Conservation (phyloP, 192 early-diverging fungal species). For the Umbelopsis ramanniana region DNA sequence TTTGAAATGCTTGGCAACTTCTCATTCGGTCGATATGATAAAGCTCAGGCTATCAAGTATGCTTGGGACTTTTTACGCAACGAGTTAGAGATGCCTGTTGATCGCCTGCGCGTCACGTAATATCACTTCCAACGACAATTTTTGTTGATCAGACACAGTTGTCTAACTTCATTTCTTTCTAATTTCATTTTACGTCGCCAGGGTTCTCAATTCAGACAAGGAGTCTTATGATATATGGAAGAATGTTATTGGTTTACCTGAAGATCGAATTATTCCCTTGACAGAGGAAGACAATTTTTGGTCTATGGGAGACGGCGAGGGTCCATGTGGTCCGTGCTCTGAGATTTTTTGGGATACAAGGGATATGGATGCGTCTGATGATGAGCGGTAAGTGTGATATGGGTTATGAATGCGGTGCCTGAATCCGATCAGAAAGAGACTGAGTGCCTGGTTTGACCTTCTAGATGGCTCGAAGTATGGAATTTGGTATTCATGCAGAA, state of each 20-base stretch:
- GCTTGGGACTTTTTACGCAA: constrained; percentile 62
- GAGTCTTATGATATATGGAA: constrained; percentile 62
- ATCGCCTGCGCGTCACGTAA: constrained; percentile 63
- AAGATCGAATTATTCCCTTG: constrained; percentile 53
- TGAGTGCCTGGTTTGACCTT: neutral
- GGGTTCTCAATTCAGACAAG: constrained; percentile 58
- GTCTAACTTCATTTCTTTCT: too few relatives aligned
- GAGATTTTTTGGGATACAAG: constrained; percentile 70
- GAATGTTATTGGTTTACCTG: constrained; percentile 52
- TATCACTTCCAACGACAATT: too few relatives aligned
- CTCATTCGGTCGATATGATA: constrained; percentile 63
- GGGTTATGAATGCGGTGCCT: too few relatives aligned
- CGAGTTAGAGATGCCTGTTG: constrained; percentile 52
- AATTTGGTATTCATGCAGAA: constrained; percentile 68
- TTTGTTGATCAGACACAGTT: too few relatives aligned
- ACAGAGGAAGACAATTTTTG: constrained; percentile 64
- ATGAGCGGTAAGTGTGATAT: constrained; percentile 31
- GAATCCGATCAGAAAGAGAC: too few relatives aligned
- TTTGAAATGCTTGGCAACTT: constrained; percentile 74
- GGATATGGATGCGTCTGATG: constrained; percentile 42
- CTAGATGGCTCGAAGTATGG: constrained; percentile 66
- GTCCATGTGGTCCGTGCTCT: constrained; percentile 66
- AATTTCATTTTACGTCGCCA: neutral
- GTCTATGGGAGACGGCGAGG: constrained; percentile 66
- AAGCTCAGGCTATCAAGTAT: constrained; percentile 54